Base-by-base conservation (phyloP, 306 rosid genomes). In the Dryas octopetala region DNA sequence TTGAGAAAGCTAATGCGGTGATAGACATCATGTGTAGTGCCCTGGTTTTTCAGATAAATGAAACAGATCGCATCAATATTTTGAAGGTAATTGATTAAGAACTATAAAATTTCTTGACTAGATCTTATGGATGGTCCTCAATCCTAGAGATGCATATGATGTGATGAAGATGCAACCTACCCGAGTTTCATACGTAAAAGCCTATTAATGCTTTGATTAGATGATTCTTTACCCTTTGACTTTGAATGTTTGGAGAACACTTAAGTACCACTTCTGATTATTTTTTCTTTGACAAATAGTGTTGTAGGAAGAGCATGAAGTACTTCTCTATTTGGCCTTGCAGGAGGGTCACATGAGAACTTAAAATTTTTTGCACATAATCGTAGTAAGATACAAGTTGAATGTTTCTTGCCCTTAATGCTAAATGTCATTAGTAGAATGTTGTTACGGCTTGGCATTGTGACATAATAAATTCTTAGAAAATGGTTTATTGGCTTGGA, bases 11-110 rank as follows among this genome's bases (percentile, higher is more conserved):
- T 82, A 88, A 85, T 89, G 96, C 97, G 53, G 93, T 96, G 78
- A 87, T 96, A 60, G 98, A 92, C 90, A 85, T 91, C 71, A 96
- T 96, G 99, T 85, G 97, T 87, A 86, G 88, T 79, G 91, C 96
- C 77, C 78, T 96, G 96, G 93, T 90, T 73, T 85, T 46, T 78
- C 98, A 87, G 87, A 89, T 88, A 58, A 92, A 89, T 26, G 99
- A 96, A 85, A 92, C 94, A 61, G 97, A 96, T 79, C 97, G 87
- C 80, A 83, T 88, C 79, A 96, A 96, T 89, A 96, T 96, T 81
- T 86, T 96, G 70, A 92, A 90, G 90, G 99, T 96, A 96, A 83
- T 76, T 74, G 26, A 51, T 76, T 66, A 73, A 63, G 74, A 79
- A 75, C 78, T 82, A 73, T 40, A 52, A 45, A 50, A 48, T 40